Base-by-base conservation (phyloP, 164 flowering plant genomes). In the Vitis vinifera region DNA sequence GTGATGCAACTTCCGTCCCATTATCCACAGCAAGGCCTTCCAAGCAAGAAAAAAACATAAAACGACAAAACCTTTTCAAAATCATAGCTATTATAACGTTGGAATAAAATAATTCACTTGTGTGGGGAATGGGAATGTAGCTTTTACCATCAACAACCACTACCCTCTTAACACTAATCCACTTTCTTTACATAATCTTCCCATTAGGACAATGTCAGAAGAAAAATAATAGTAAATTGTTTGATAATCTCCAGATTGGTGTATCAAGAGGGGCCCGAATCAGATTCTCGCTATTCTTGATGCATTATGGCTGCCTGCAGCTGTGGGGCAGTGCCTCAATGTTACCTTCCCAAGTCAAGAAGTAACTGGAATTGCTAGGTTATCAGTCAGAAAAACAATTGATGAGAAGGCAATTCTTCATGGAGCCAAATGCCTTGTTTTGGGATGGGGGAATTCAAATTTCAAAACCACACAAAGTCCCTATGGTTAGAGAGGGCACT, bases 21-120 rank as follows among this genome's bases (percentile, higher is more conserved):
- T 53, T 53, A 53, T 53, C 56, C 56, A 53, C 5, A 51, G 11
- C 56, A 13, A 1, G 10, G 56, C 2, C 56, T 53, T 53, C 56
- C 56, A 53, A 53, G 16, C 56, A 53, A 53, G 56, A 53, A 53
- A n/a, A 53, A 53, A 53, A 53, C 56, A 53, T 53, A 53, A 12
- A 53, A 13, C 56, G 56, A 53, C 56, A 53, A n/a, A 53, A 53
- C 15, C 56, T 53, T 53, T 53, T 53, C n/a, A 53, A 53, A 53
- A 53, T 53, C 56, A 53, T 53, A 53, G 56, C 56, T n/a, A 53
- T 53, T n/a, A 53, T 53, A 13, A 53, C 56, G 7, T 53, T 53
- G 4, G 56, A 53, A 53, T 53, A 53, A 53, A 53, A n/a, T 53
- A n/a, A 10, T 12, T 53, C n/a, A 53, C 56, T 51, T 12, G 56